A percentile compares a stretch with the other conserved stretches of the same genome.
Conservation (phyloP, 495 filamentous ascomycete species). For the Podospora comata region DNA sequence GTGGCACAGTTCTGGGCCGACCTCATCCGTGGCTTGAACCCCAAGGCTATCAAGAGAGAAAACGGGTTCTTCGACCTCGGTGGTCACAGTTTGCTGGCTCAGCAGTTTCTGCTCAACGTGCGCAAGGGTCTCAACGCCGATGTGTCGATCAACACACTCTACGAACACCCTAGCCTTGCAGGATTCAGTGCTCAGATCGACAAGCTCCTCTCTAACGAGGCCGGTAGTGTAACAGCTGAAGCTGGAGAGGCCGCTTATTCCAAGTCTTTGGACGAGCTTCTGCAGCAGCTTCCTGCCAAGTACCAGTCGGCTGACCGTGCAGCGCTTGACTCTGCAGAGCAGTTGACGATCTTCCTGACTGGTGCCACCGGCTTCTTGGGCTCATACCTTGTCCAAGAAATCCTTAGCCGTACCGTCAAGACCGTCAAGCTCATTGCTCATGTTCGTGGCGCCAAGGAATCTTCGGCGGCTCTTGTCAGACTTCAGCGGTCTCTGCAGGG, state of each 20-base stretch:
- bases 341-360: slow-evolving; percentile 72
- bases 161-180: slow-evolving; percentile 68
- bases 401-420: slow-evolving; percentile 60
- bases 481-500: slow-evolving; percentile 56
- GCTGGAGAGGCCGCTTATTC: slow-evolving; percentile 69
- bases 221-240: slow-evolving; percentile 38
- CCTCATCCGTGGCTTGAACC: slow-evolving; percentile 53
- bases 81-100: slow-evolving; percentile 82
- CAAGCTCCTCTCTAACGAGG: slow-evolving; percentile 41
- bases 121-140: slow-evolving; percentile 63
- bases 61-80: slow-evolving; percentile 84
- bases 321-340: slow-evolving; percentile 30
- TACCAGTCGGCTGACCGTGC: slow-evolving; percentile 39
- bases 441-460: slow-evolving; percentile 62
- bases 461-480: slow-evolving; percentile 46
- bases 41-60: slow-evolving; percentile 60
- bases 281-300: slow-evolving; percentile 35
- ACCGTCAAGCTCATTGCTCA: slow-evolving; percentile 68
- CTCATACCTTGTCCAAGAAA: slow-evolving; percentile 71
- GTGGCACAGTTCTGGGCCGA: slow-evolving; percentile 41
- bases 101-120: slow-evolving; percentile 71
- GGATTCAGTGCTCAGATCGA: slow-evolving; percentile 76
- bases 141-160: slow-evolving; percentile 73
- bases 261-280: slow-evolving; percentile 49
- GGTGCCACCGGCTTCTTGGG: slow-evolving; percentile 92